Evolutionary conservation across 306 rosid species (phyloP).

Genomic region (Datisca glomerata): DNA sequence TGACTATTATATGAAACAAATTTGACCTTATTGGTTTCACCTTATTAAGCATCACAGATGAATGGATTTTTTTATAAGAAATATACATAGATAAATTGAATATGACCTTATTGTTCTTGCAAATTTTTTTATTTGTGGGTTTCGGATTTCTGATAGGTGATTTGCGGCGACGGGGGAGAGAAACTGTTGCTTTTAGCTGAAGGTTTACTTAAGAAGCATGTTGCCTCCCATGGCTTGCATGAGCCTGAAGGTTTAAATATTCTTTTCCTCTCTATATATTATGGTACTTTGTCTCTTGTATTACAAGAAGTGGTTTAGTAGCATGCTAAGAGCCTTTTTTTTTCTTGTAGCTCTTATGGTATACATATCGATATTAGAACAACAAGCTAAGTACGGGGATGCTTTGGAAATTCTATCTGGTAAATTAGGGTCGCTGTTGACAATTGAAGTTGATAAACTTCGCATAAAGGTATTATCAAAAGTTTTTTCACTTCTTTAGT

Average conservation of each 20-base stretch:
- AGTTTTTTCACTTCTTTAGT: conserved; percentile 8
- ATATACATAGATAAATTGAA: too few species aligned
- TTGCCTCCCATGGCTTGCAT: conserved; percentile 79
- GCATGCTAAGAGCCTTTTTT: conserved; percentile 15
- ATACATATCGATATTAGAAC: conserved; percentile 84
- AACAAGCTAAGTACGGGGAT: conserved; percentile 84
- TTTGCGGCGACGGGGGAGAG: conserved; percentile 75
- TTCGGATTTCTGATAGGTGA: conserved; percentile 42
- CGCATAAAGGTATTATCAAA: conserved; percentile 74
- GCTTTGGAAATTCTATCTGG: conserved; percentile 91
- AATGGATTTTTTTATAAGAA: too few species aligned
- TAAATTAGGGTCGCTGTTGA: conserved; percentile 70
- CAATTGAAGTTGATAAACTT: conserved; percentile 81
- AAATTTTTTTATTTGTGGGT: too few species aligned
- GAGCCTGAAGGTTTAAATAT: conserved; percentile 78
- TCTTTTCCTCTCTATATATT: conserved; percentile 5
- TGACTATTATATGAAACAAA: too few species aligned
- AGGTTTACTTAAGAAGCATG: conserved; percentile 92
- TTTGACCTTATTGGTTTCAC: too few species aligned
- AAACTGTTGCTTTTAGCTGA: conserved; percentile 82
- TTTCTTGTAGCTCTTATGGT: conserved; percentile 69
- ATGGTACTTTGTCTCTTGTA: conserved; percentile 1
- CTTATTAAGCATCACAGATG: too few species aligned
- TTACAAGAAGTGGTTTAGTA: conserved; percentile 3
- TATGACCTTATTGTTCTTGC: too few species aligned